Evolutionary conservation across 768 basidiomycete genomes (phyloP), one percentile per base, ranked within the genome.

Genomic region (Lactifluus piperatus): DNA sequence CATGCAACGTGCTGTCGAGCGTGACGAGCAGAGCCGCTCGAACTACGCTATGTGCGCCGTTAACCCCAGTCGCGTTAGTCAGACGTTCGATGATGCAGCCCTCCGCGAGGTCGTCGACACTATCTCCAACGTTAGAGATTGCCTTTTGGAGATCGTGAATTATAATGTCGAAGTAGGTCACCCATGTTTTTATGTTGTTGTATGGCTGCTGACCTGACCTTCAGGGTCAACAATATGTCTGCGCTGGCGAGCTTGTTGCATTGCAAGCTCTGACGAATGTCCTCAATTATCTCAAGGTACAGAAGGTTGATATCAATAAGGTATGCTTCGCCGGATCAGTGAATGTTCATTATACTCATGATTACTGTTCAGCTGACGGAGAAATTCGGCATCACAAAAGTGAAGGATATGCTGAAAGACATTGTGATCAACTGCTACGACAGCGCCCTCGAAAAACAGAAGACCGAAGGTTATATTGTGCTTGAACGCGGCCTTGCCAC

Each of bases 11-110:
- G 97, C 97, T 27, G 97, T 99, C 58, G 93, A 97, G 73, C 91
- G 97, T 32, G 97, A 99, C 69, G 78, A 86, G 2, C 77, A 89
- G 57, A 94, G 94, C 68, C 83, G 97, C 37, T 95, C 92, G 26
- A 93, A 94, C 70, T 99, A 97, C 67, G 94, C 93, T 9, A 98
- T 99, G 97, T 94, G 94, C 72, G 95, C 97, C n/a, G 90, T 97
- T 66, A 98, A 99, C 72, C 95, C 95, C 3, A 87, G 91, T 66
- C 88, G 95, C 56, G 91, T 99, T 62, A 91, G 92, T 34, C 87
- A 86, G 71, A 86, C 91, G 1, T 99, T 99, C 79, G 93, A 85
- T 63, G 97, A 99, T 59, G 84, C 86, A 1, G 95, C 94, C 6
- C 80, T 99, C n/a, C 84, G 95, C 37, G 97, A 98, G 73, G 93